These are phyloP conservation scores for Venturia pyrina DNA, from an alignment of 2,329 filamentous ascomycete genomes.

Conservation along the genomic window DNA sequence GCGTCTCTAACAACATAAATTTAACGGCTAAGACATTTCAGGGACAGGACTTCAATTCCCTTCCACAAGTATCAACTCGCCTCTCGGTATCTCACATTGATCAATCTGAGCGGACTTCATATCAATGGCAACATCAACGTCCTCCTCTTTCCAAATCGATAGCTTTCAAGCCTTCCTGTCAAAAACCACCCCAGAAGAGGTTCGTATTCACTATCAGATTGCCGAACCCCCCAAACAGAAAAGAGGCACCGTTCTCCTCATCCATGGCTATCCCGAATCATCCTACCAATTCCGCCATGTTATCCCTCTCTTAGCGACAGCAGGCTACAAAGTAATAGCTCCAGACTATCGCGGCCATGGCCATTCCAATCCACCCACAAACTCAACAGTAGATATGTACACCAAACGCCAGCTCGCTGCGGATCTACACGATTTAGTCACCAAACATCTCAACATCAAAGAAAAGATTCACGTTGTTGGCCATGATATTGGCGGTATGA, in stretches of 20 bases:
- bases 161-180: background rate
- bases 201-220: background rate
- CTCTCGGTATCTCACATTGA: too few species aligned
- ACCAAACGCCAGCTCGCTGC: constrained; percentile 24
- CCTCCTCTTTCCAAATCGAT: background rate
- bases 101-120: background rate
- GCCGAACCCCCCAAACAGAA: background rate
- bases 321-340: constrained; percentile 31
- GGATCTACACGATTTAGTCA: constrained; percentile 27
- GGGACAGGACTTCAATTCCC: too few species aligned
- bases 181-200: background rate
- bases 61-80: too few species aligned
- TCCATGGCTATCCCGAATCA: constrained; percentile 40
- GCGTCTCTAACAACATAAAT: too few species aligned
- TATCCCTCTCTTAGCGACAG: constrained; percentile 21
- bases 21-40: too few species aligned
- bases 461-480: constrained; percentile 34
- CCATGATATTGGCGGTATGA: constrained; percentile 40
- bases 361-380: constrained; percentile 24
- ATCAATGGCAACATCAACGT: background rate
- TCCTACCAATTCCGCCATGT: constrained; percentile 31
- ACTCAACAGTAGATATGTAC: constrained; percentile 30
- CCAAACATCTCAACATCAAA: constrained; percentile 23
- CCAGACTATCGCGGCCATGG: constrained; percentile 34
- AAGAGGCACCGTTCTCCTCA: constrained; percentile 31